Evolutionary conservation across 179 eudicot species (phyloP).

Genomic region (Vitellaria paradoxa): DNA sequence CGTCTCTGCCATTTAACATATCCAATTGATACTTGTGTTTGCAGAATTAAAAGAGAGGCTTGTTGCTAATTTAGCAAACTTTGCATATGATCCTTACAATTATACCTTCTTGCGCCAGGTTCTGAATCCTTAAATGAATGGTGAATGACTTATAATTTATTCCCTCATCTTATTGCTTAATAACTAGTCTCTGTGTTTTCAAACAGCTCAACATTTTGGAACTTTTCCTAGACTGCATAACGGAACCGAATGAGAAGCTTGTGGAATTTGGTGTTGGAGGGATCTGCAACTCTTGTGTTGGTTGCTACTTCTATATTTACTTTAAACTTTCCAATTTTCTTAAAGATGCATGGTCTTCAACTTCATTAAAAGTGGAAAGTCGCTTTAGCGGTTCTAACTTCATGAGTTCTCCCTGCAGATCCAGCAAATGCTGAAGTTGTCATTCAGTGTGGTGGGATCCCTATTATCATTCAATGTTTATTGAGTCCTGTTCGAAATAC

Average conservation of each 20-base stretch:
- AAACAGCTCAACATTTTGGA: slow-evolving; percentile 77
- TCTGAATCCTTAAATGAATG: slow-evolving; percentile 1
- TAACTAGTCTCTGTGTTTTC: slow-evolving; percentile 10
- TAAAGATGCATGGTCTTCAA: background rate
- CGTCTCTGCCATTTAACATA: background rate
- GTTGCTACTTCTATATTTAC: slow-evolving; percentile 18
- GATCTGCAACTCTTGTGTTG: slow-evolving; percentile 70
- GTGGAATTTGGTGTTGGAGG: slow-evolving; percentile 81
- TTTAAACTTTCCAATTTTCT: background rate
- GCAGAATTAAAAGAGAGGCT: slow-evolving; percentile 52
- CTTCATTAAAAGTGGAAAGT: background rate
- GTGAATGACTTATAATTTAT: slow-evolving; percentile 2
- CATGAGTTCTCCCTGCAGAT: slow-evolving; percentile 27
- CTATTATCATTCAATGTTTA: slow-evolving; percentile 59
- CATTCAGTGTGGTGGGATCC: slow-evolving; percentile 50
- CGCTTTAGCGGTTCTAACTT: background rate
- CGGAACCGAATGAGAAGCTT: slow-evolving; percentile 77
- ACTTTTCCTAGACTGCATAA: slow-evolving; percentile 86
- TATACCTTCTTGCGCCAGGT: slow-evolving; percentile 49
- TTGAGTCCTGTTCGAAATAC: slow-evolving; percentile 76
- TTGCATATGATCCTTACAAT: slow-evolving; percentile 62
- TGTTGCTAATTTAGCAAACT: slow-evolving; percentile 53
- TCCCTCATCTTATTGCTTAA: background rate
- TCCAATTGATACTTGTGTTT: slow-evolving; percentile 7
- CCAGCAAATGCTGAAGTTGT: slow-evolving; percentile 61